Conservation (phyloP, 148 eudicot species). For the Chenopodium suecicum region DNA sequence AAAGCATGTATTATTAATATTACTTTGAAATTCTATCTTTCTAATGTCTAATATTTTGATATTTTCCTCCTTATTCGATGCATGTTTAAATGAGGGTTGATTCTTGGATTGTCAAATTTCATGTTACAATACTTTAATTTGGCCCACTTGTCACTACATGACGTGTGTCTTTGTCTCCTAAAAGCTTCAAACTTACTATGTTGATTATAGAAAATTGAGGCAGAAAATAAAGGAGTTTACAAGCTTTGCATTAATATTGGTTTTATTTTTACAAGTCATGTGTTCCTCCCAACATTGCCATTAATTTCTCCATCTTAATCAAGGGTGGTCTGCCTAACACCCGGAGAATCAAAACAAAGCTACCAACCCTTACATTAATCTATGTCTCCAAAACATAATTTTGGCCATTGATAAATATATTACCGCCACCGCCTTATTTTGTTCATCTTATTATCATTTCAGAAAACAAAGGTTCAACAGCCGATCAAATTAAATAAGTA, state of each 20-base stretch:
- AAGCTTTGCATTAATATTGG: no score
- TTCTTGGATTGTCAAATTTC: neutral
- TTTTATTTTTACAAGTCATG: neutral
- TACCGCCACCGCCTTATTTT: no score
- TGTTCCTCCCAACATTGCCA: neutral
- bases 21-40: no score
- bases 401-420: no score
- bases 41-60: no score
- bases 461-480: no score
- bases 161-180: neutral
- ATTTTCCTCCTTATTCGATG: neutral
- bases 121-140: neutral
- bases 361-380: neutral
- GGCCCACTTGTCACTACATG: slow-evolving; percentile 1
- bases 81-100: neutral
- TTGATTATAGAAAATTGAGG: neutral
- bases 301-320: neutral
- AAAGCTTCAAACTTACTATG: neutral
- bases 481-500: no score
- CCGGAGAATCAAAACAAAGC: neutral
- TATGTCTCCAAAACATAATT: neutral
- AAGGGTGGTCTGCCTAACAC: neutral
- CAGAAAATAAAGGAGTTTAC: neutral
- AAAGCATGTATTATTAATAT: no score
- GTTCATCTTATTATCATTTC: no score